Evolutionary conservation across 2,329 filamentous ascomycete genomes (phyloP).

Genomic region (Aureobasidium sp.): DNA sequence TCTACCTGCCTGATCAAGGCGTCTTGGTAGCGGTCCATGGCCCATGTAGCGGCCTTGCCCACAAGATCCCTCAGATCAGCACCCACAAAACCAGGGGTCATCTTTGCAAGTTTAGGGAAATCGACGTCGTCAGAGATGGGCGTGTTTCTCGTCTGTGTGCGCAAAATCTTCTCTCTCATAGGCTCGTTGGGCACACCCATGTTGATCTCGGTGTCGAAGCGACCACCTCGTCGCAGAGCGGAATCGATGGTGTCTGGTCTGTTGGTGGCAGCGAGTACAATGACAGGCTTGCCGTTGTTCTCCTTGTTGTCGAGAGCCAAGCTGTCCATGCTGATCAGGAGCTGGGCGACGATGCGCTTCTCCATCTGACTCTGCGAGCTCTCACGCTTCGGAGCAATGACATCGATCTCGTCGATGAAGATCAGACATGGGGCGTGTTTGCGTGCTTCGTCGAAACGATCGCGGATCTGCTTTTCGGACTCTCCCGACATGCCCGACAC

Average conservation of each 20-base stretch:
- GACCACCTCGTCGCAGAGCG: slow-evolving; percentile 62
- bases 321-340: slow-evolving; percentile 78
- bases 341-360: slow-evolving; percentile 74
- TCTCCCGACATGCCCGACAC: slow-evolving; percentile 85
- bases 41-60: slow-evolving; percentile 56
- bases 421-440: slow-evolving; percentile 79
- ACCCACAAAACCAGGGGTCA: slow-evolving; percentile 88
- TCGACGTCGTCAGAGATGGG: slow-evolving; percentile 63
- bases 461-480: slow-evolving; percentile 77
- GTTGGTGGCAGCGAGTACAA: slow-evolving; percentile 88
- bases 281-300: slow-evolving; percentile 68
- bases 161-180: slow-evolving; percentile 70
- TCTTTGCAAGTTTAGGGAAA: slow-evolving; percentile 65
- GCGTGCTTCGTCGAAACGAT: slow-evolving; percentile 83
- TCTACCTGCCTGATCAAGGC: slow-evolving; percentile 39
- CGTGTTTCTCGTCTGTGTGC: slow-evolving; percentile 61
- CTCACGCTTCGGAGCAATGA: slow-evolving; percentile 80
- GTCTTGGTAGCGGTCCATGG: slow-evolving; percentile 54
- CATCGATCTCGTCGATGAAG: slow-evolving; percentile 89
- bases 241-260: slow-evolving; percentile 80
- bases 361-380: slow-evolving; percentile 83
- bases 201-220: slow-evolving; percentile 79
- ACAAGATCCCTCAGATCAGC: slow-evolving; percentile 73
- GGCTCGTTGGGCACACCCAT: slow-evolving; percentile 78
- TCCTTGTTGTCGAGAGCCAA: slow-evolving; percentile 57